Conservation (phyloP, 352 stramenopile genomes). For the Pythium insidiosum region DNA sequence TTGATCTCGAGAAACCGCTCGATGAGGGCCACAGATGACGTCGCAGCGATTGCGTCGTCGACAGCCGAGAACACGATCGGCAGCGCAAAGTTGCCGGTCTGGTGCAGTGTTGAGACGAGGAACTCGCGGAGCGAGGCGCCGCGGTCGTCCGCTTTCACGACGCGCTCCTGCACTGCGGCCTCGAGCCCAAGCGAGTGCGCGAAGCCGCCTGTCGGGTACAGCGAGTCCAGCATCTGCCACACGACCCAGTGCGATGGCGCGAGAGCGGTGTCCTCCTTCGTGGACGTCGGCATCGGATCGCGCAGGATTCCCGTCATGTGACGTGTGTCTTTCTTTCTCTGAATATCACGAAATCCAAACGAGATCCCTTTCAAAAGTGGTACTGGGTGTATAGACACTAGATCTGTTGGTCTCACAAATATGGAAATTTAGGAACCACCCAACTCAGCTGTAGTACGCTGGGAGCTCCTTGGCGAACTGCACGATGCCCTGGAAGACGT, state of each 20-base stretch:
- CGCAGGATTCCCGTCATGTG: no score
- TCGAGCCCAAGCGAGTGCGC: constrained; percentile 76
- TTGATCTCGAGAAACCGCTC: constrained; percentile 45
- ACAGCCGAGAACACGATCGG: constrained; percentile 57
- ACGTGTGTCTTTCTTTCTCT: no score
- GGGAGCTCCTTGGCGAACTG: constrained; percentile 15
- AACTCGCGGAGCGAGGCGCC: constrained; percentile 40
- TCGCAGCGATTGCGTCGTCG: constrained; percentile 1
- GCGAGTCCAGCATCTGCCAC: constrained; percentile 81
- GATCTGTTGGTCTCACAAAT: no score
- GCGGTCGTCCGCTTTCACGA: constrained; percentile 25
- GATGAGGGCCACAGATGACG: constrained; percentile 13
- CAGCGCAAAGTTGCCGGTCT: constrained; percentile 66
- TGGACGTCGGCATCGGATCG: no score
- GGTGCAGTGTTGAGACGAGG: constrained; percentile 49
- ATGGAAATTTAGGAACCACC: no score
- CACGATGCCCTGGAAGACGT: constrained; percentile 17
- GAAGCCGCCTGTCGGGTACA: constrained; percentile 79
- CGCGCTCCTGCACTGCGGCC: constrained; percentile 58
- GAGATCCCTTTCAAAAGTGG: no score
- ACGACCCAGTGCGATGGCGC: constrained; percentile 25
- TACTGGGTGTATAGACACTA: no score
- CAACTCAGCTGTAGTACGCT: constrained; percentile 15
- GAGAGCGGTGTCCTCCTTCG: no score
- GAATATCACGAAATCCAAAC: no score